These are phyloP conservation scores for Gyromitra esculenta DNA, from an alignment of 2,329 filamentous ascomycete species.

Conservation along the genomic window DNA sequence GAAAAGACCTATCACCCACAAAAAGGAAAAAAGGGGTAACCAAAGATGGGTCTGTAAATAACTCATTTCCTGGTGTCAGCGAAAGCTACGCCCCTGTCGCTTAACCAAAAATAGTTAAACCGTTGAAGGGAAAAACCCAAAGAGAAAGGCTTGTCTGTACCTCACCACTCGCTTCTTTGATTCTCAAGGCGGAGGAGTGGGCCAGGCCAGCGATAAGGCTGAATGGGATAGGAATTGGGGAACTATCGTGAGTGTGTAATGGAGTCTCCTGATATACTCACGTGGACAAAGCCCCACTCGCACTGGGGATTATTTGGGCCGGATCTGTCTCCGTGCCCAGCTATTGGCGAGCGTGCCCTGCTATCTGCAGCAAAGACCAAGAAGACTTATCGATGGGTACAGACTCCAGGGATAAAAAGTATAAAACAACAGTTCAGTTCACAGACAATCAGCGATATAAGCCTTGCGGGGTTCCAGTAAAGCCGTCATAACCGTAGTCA, in stretches of 20 bases:
- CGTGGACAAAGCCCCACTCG: not conserved
- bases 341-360: not conserved
- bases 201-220: not conserved
- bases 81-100: not conserved
- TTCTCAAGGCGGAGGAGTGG: not conserved
- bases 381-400: no score
- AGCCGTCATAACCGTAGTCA: not conserved
- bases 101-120: conserved; percentile 1
- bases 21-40: not conserved
- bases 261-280: not conserved
- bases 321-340: not conserved
- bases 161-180: not conserved
- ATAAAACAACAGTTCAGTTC: not conserved
- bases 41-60: not conserved
- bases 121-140: not conserved
- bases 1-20: not conserved
- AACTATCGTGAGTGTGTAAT: no score
- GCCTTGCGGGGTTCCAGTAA: not conserved
- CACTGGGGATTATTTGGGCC: not conserved
- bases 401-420: not conserved
- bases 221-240: no score
- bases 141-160: not conserved
- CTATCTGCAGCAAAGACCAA: no score
- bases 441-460: not conserved
- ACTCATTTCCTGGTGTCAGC: not conserved